These are phyloP conservation scores for Podaxis sp. DNA, from an alignment of 768 basidiomycete species.

Conservation along the genomic window DNA sequence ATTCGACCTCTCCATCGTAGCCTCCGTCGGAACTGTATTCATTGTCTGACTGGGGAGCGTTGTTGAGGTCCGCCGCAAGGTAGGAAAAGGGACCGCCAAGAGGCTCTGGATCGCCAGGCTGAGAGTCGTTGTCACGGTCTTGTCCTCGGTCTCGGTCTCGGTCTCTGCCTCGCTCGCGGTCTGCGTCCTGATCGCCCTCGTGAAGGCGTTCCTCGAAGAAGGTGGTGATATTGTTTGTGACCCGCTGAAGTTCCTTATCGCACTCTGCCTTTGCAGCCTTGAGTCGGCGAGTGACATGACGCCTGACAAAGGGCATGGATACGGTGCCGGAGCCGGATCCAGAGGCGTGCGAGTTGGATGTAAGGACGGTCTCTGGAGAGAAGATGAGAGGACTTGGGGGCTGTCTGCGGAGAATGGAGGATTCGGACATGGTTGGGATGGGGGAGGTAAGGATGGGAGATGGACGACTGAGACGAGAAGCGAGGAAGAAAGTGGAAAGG, in stretches of 20 bases:
- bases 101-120: conserved; percentile 47
- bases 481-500: conserved; percentile 20
- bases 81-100: conserved; percentile 61
- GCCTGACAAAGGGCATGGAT: conserved; percentile 88
- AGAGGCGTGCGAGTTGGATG: conserved; percentile 41
- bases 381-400: conserved; percentile 82
- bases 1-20: conserved; percentile 74
- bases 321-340: conserved; percentile 68
- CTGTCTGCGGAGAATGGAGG: conserved; percentile 46
- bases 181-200: conserved; percentile 68
- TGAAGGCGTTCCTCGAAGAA: conserved; percentile 92
- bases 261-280: conserved; percentile 93
- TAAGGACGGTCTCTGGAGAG: conserved; percentile 59
- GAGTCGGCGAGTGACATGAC: conserved; percentile 90
- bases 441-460: conserved; percentile 12
- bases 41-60: conserved; percentile 51
- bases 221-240: conserved; percentile 89
- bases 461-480: conserved; percentile 17
- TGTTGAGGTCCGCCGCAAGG: conserved; percentile 52
- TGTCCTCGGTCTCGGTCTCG: conserved; percentile 32
- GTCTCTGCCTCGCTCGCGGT: conserved; percentile 52
- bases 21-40: conserved; percentile 80
- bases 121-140: conserved; percentile 54
- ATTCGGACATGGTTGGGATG: conserved; percentile 42
- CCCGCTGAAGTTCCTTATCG: conserved; percentile 92